Evolutionary conservation across 106 monocot genomes (phyloP).

Genomic region (Dactylorhiza incarnata): DNA sequence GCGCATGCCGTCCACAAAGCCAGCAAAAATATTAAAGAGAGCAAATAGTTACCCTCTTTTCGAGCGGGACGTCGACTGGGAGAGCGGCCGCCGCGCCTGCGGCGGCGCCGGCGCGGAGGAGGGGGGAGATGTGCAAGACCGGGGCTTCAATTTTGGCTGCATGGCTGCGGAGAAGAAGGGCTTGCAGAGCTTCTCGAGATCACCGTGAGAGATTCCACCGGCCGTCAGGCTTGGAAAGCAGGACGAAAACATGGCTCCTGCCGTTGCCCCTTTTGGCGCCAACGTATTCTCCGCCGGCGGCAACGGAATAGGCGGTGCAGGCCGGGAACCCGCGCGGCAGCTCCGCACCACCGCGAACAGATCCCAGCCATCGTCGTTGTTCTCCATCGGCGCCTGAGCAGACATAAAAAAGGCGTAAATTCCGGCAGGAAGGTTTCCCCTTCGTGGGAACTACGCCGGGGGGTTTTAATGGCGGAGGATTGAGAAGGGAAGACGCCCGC

Average conservation of each 20-base stretch:
- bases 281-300: background rate
- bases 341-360: conserved; percentile 54
- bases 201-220: background rate
- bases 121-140: background rate
- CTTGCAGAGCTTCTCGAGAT: conserved; percentile 41
- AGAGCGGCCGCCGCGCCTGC: background rate
- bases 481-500: too few species aligned
- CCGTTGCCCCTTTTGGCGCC: background rate
- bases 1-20: background rate
- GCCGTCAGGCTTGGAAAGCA: conserved; percentile 24
- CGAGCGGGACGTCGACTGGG: background rate
- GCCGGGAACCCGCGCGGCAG: conserved; percentile 13
- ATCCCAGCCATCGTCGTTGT: conserved; percentile 40
- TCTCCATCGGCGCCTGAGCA: conserved; percentile 20
- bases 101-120: background rate
- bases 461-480: background rate
- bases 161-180: conserved; percentile 27
- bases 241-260: background rate
- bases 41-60: background rate
- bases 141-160: background rate
- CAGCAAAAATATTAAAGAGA: background rate
- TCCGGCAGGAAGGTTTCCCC: background rate
- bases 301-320: background rate
- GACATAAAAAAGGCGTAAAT: background rate
- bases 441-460: background rate